A percentile compares a stretch with the other conserved stretches of the same genome.
These are phyloP conservation scores for Schizophyllum commune DNA, from an alignment of 1,284 basidiomycete species.

Conservation along the genomic window DNA sequence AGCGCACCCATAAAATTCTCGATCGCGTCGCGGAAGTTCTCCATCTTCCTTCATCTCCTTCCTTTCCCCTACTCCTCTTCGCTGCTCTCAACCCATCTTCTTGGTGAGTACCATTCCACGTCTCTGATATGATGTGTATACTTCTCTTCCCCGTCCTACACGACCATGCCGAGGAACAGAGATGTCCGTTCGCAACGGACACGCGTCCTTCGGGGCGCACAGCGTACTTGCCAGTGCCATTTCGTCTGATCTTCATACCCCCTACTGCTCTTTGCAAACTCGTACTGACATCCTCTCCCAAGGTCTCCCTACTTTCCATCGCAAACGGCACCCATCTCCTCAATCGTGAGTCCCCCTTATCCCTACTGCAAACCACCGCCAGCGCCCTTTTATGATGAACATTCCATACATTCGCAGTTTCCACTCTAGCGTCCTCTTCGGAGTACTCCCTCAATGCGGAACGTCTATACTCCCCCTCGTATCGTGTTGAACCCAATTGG, in stretches of 20 bases:
- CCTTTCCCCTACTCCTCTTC: neutral
- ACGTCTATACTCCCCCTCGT: conserved; percentile 47
- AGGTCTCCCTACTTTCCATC: neutral
- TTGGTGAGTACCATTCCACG: neutral
- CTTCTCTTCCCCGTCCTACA: conserved; percentile 81
- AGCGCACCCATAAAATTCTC: neutral
- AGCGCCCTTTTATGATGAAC: conserved; percentile 47
- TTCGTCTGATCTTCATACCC: conserved; percentile 50
- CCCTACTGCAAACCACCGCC: conserved; percentile 5
- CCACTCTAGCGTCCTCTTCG: conserved; percentile 59
- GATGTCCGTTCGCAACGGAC: conserved; percentile 67
- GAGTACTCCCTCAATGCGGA: conserved; percentile 64
- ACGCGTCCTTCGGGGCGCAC: conserved; percentile 45
- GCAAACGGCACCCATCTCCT: neutral
- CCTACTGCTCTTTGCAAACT: neutral
- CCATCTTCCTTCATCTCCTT: conserved; percentile 8
- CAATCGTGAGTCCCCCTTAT: neutral
- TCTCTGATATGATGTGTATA: conserved; percentile 48
- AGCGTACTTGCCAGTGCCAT: conserved; percentile 82
- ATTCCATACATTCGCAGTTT: conserved; percentile 70
- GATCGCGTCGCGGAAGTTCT: conserved; percentile 5
- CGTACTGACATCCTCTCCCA: neutral
- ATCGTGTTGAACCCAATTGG: conserved; percentile 57
- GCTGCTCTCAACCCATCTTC: too few relatives aligned
- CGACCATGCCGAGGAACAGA: conserved; percentile 72